phyloP scores from a whole-genome alignment of 208 protist species.

The Spironucleus salmonicida region DNA sequence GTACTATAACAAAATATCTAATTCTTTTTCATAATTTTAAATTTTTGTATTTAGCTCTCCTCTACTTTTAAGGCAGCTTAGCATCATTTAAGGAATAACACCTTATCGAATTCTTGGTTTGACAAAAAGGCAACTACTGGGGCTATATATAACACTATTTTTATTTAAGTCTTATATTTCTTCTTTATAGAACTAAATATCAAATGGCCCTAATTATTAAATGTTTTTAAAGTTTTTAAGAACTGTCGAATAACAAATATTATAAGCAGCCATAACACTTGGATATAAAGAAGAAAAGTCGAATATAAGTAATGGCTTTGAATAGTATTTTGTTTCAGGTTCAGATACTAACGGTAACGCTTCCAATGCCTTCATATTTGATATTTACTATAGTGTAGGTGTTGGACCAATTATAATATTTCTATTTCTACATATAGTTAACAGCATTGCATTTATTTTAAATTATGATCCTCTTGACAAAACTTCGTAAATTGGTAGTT shows the following conservation, averaged over 20 bases:
- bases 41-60: slow-evolving; percentile 10
- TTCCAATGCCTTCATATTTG: not conserved
- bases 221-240: not conserved
- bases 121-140: slow-evolving; percentile 20
- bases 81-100: not conserved
- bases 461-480: no score
- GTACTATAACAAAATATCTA: not conserved
- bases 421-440: no score
- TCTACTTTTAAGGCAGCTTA: no score
- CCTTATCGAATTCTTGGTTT: slow-evolving; percentile 24
- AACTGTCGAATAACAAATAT: slow-evolving; percentile 33
- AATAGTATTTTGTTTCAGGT: not conserved
- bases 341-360: slow-evolving; percentile 25
- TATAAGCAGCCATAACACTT: slow-evolving; percentile 36
- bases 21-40: not conserved
- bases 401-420: no score
- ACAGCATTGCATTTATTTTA: no score
- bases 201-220: not conserved
- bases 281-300: slow-evolving; percentile 37
- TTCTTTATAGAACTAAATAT: not conserved
- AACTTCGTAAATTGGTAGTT: no score
- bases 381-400: no score
- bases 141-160: slow-evolving; percentile 1
- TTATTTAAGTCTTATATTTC: not conserved
- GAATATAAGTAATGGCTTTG: slow-evolving; percentile 26